Conservation (phyloP, 2,329 filamentous ascomycete species). For the Colletotrichum destructivum region DNA sequence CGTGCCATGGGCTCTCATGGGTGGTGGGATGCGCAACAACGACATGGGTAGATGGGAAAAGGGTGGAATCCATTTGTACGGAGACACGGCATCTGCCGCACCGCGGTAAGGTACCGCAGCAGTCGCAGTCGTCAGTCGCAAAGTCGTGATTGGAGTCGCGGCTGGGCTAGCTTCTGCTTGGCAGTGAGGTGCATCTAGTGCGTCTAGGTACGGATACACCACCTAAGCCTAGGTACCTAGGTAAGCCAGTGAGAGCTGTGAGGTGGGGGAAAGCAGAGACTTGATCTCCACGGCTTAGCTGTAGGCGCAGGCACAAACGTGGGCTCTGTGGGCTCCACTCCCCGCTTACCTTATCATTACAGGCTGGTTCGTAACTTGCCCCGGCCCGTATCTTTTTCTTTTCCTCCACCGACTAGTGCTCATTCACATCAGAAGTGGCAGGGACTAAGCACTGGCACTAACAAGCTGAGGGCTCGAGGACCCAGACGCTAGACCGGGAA, state of each 20-base stretch:
- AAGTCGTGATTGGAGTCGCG: constrained; percentile 6
- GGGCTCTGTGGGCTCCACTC: constrained; percentile 14
- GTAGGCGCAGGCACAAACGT: not conserved
- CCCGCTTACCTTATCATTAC: constrained; percentile 43
- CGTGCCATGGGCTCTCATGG: constrained; percentile 27
- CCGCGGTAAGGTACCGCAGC: constrained; percentile 38
- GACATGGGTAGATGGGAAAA: constrained; percentile 8
- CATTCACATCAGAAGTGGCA: constrained; percentile 7
- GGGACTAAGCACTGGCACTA: constrained; percentile 1
- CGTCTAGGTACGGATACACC: not conserved
- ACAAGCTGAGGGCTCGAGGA: constrained; percentile 5
- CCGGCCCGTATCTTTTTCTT: not conserved
- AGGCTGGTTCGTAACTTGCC: constrained; percentile 23
- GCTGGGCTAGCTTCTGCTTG: not conserved
- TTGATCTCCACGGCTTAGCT: not conserved
- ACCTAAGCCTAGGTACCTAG: not conserved
- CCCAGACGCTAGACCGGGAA: constrained; percentile 10
- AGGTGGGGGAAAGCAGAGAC: too few species aligned
- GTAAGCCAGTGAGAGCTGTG: not conserved
- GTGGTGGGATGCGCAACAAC: constrained; percentile 19
- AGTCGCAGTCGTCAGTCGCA: constrained; percentile 15
- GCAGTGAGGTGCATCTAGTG: not conserved
- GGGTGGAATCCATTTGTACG: constrained; percentile 18
- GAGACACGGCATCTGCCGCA: constrained; percentile 38
- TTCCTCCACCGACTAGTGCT: not conserved